A percentile compares a stretch with the other conserved stretches of the same genome.
These are phyloP conservation scores for Thuja plicata DNA, from an alignment of 83 land plant genomes.

Conservation along the genomic window DNA sequence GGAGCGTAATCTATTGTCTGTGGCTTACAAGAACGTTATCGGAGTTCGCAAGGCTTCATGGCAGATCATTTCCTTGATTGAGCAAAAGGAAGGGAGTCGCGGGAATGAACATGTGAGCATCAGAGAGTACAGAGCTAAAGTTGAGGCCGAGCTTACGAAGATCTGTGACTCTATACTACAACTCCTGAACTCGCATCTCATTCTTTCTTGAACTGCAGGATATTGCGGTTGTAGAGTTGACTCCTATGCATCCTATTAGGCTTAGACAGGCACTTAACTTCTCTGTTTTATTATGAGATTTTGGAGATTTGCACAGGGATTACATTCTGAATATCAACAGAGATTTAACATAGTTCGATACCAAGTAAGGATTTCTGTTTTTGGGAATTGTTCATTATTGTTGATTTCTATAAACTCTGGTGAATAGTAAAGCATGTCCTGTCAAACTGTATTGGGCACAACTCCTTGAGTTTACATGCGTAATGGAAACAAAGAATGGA, in stretches of 20 bases:
- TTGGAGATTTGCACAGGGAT: too few species aligned
- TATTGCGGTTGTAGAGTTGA: slow-evolving; percentile 25
- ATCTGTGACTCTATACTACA: slow-evolving; percentile 46
- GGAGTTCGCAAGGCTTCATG: slow-evolving; percentile 41
- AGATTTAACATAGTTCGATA: too few species aligned
- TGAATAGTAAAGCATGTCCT: too few species aligned
- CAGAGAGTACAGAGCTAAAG: slow-evolving; percentile 34
- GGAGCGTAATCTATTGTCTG: slow-evolving; percentile 47
- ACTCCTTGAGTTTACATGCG: too few species aligned
- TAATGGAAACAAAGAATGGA: too few species aligned
- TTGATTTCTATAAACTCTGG: too few species aligned
- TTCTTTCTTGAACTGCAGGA: slow-evolving; percentile 24
- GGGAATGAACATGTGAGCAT: slow-evolving; percentile 34
- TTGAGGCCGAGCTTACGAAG: slow-evolving; percentile 40
- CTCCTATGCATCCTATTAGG: slow-evolving; percentile 31
- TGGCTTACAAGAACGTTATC: too few species aligned
- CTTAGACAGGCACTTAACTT: slow-evolving; percentile 38
- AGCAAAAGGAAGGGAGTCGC: slow-evolving; percentile 53
- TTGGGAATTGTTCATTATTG: too few species aligned
- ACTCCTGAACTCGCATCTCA: slow-evolving; percentile 37
- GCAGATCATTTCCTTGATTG: slow-evolving; percentile 50
- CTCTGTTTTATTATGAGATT: slow-evolving; percentile 57
- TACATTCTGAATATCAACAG: too few species aligned
- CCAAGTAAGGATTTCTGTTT: too few species aligned
- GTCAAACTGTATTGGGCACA: too few species aligned